These are phyloP conservation scores for Talaromyces verruculosus DNA, from an alignment of 2,329 filamentous ascomycete genomes.

Conservation along the genomic window DNA sequence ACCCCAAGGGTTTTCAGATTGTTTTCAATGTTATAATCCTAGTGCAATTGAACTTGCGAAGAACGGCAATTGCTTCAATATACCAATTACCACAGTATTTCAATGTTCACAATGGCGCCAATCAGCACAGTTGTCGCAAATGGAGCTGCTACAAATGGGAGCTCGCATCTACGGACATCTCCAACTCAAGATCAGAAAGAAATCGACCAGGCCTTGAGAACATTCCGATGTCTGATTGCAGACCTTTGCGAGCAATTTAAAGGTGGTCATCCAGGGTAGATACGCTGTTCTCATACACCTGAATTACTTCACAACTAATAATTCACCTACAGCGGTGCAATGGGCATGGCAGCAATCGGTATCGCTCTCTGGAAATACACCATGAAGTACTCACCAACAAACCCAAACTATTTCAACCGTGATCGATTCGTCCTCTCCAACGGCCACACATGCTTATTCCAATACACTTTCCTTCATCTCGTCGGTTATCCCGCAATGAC, in stretches of 20 bases:
- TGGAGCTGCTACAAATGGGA: not conserved
- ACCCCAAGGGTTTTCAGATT: not conserved
- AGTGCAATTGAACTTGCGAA: not conserved
- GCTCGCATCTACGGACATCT: not conserved
- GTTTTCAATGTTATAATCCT: not conserved
- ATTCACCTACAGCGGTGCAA: constrained; percentile 46
- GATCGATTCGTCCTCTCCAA: constrained; percentile 65
- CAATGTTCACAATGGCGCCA: not conserved
- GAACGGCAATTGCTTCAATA: too few species aligned
- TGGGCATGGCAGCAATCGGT: constrained; percentile 58
- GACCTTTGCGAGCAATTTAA: constrained; percentile 70
- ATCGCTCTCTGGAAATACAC: constrained; percentile 62
- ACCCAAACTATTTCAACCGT: constrained; percentile 59
- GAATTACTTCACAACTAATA: not conserved
- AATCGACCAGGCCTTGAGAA: constrained; percentile 56
- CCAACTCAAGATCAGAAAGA: constrained; percentile 5
- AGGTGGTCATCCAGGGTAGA: constrained; percentile 67
- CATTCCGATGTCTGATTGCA: constrained; percentile 63
- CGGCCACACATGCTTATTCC: constrained; percentile 58
- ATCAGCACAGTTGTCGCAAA: not conserved
- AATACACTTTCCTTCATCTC: constrained; percentile 56
- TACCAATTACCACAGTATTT: not conserved
- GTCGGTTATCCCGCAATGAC: constrained; percentile 57
- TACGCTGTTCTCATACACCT: not conserved
- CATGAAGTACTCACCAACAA: constrained; percentile 61